phyloP scores from a whole-genome alignment of 208 protist species.

The Trypanosoma vivax region DNA sequence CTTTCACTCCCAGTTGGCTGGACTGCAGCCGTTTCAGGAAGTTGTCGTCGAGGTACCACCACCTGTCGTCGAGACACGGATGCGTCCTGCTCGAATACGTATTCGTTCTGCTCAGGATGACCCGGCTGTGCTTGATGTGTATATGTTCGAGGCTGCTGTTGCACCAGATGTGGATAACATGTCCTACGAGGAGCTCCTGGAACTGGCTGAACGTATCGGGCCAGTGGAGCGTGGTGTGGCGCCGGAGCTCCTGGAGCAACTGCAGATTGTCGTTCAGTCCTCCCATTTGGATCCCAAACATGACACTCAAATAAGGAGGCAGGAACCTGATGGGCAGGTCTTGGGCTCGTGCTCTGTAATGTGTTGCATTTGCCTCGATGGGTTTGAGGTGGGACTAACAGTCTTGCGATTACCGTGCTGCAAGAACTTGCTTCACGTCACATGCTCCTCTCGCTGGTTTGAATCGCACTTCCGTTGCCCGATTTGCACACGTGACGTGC shows the following conservation, averaged over 20 bases:
- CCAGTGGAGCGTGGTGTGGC: conserved; percentile 13
- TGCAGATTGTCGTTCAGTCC: conserved; percentile 4
- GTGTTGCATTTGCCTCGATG: conserved; percentile 22
- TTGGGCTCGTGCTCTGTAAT: neutral
- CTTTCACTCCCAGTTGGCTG: no score
- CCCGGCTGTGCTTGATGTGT: neutral
- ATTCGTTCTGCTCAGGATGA: neutral
- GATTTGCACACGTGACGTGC: conserved; percentile 20
- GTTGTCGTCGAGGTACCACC: no score
- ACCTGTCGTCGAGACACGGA: neutral
- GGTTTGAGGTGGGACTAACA: conserved; percentile 5
- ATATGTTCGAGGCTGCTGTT: conserved; percentile 10
- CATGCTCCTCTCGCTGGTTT: conserved; percentile 16
- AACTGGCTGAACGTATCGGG: conserved; percentile 15
- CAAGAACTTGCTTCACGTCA: conserved; percentile 15
- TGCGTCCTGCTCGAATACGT: neutral
- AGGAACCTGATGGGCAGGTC: neutral
- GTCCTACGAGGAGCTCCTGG: conserved; percentile 20
- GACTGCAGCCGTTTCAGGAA: no score
- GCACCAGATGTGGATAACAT: conserved; percentile 21
- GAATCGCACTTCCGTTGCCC: conserved; percentile 19
- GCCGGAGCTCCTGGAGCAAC: neutral
- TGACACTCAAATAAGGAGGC: no score
- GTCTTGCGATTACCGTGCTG: conserved; percentile 19
- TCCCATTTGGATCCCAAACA: neutral